Evolutionary conservation across 2,329 filamentous ascomycete species (phyloP), one percentile per base, ranked within the genome.

Genomic region (Sclerotinia subarctica): DNA sequence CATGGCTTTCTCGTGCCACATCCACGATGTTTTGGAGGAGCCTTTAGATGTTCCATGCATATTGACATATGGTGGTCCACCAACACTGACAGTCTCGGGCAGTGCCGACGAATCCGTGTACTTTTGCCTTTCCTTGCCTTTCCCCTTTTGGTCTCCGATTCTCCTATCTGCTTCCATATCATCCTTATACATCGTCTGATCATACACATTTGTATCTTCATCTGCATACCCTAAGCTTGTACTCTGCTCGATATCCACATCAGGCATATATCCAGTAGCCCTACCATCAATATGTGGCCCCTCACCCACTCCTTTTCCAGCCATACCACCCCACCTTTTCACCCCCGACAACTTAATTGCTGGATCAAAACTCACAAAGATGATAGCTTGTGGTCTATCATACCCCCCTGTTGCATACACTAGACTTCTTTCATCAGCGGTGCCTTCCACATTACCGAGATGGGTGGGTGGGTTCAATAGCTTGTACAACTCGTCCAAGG

Each of bases 361-460:
- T 1, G 82, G 79, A 70, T 83, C 82, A 69, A 81, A 83, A 6
- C 77, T 78, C 2, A 84, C 69, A 54, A 83, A 79, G 0, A 83
- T 77, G 17, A 83, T 69, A 0, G 79, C 78, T 29, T 77, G 73
- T 10, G 74, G 76, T 26, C 72, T 69, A 4, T 70, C 64, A 13
- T 56, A 53, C 0, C 63, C 65, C 1, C 78, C 80, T 0, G 78
- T 78, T 13, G 79, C 75, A 71, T 84, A 86, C 3, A 85, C 74
- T n/a, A 85, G 69, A 5, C 79, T 80, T 17, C 80, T 75, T n/a
- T 84, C 81, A 70, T 85, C 82, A 73, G 80, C 81, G 21, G 73
- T 75, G 24, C 81, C 82, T 1, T 79, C 75, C 2, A 84, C 75
- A 10, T 76, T 72, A 0, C 81, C 79, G 3, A 70, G 54, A 63